Evolutionary conservation across 805 yeast species (phyloP), one percentile per base, ranked within the genome.

Genomic region (Citeromyces matritensis): DNA sequence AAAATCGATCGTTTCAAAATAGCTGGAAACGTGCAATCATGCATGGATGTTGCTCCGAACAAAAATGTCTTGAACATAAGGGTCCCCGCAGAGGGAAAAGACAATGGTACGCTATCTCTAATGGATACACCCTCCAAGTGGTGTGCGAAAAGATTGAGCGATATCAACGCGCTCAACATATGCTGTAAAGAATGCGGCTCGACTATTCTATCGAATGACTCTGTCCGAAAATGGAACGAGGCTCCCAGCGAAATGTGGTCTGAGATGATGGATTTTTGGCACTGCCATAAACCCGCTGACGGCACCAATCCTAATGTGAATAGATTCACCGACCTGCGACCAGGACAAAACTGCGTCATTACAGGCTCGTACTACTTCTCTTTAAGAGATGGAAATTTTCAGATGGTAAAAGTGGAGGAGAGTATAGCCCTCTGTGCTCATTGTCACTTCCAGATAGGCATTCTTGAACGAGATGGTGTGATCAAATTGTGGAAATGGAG

Each of bases 251-350:
- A 85, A 45, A 59, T 71, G 30, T 88, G 98, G 98, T 72, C 78
- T 9, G 98, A 88, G 48, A 57, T 91, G 66, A 79, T 88, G 94
- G 97, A 88, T 35, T 80, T 79, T 40, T 88, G 98, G 98, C 96
- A 88, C 49, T 88, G 98, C 47, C 96, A 88, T 46, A 79, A 78
- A 43, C 93, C 93, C 0, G 49, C 53, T 27, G 37, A 36, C 15
- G 41, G 37, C n/a, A 35, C 39, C 11, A 31, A 43, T 13, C 35
- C 47, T 17, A 45, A 35, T 26, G 45, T 47, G 21, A 48, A 44
- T 23, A 56, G 63, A 35, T 59, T 57, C 39, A 63, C 64, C 6
- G 45, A 49, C 1, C 43, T 75, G 27, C 53, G 44, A 15, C 80
- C 88, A 3, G 32, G 45, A 4, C 36, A 42, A 0, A 47, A 53